Conservation (phyloP, 352 stramenopile genomes). For the Globisporangium rhizosaccharum region DNA sequence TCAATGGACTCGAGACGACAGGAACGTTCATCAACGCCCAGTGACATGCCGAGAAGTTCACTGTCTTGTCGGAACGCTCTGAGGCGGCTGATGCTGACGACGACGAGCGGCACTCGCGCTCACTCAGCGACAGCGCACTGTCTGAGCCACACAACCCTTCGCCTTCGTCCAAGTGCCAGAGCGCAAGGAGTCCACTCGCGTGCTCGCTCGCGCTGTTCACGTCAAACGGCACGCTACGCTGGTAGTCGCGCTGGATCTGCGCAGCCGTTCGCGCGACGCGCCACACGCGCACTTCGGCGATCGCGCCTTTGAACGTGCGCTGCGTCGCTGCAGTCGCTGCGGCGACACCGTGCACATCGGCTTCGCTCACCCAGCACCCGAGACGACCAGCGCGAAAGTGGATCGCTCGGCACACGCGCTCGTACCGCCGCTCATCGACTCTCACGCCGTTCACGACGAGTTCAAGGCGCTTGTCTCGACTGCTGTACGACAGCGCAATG, state of each 20-base stretch:
- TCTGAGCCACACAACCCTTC: constrained; percentile 64
- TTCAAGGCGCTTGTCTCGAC: constrained; percentile 16
- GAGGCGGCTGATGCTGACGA: constrained; percentile 7
- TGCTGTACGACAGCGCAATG: constrained; percentile 50
- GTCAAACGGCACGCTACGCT: constrained; percentile 52
- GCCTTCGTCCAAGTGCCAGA: constrained; percentile 78
- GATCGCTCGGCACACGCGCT: constrained; percentile 33
- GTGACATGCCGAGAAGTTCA: constrained; percentile 55
- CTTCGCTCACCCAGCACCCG: constrained; percentile 66
- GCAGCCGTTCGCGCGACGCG: constrained; percentile 24
- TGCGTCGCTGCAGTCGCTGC: constrained; percentile 31
- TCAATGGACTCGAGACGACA: constrained; percentile 33
- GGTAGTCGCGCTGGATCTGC: constrained; percentile 59
- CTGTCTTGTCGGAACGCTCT: constrained; percentile 29
- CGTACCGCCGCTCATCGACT: constrained; percentile 33
- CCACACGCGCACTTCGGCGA: constrained; percentile 77
- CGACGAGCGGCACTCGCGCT: not conserved
- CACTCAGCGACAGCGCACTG: constrained; percentile 11
- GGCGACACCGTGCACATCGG: constrained; percentile 29
- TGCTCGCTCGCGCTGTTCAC: constrained; percentile 12
- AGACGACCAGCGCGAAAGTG: constrained; percentile 51
- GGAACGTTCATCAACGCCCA: constrained; percentile 59
- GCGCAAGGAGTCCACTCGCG: constrained; percentile 25
- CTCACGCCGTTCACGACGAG: constrained; percentile 55
- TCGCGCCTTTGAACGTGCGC: constrained; percentile 64